Evolutionary conservation across 176 grass and related monocot species (phyloP).

Genomic region (Paspalum notatum): DNA sequence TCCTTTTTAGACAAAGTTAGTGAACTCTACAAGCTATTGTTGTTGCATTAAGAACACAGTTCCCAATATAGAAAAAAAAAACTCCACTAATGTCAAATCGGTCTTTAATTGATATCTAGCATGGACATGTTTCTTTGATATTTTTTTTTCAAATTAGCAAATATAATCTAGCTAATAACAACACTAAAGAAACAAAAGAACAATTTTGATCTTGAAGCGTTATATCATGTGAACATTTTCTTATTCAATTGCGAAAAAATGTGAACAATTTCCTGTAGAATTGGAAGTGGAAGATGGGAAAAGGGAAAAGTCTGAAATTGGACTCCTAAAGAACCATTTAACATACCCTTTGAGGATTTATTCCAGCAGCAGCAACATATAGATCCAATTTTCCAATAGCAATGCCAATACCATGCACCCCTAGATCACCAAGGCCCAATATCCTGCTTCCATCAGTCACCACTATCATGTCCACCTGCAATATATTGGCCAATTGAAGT

Average conservation of each 20-base stretch:
- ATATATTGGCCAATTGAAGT: slow-evolving; percentile 13
- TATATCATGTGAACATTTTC: not conserved
- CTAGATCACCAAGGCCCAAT: slow-evolving; percentile 98
- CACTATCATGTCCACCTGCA: slow-evolving; percentile 97
- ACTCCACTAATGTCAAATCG: slow-evolving; percentile 20
- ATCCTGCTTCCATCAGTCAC: slow-evolving; percentile 99
- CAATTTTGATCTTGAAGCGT: not conserved
- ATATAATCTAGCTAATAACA: slow-evolving; percentile 16
- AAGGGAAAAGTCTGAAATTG: not conserved
- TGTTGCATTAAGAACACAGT: slow-evolving; percentile 22
- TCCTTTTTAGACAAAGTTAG: not conserved
- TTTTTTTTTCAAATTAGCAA: not conserved
- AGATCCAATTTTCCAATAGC: slow-evolving; percentile 93
- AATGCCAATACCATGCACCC: slow-evolving; percentile 98
- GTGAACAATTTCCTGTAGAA: not conserved
- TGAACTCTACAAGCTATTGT: not conserved
- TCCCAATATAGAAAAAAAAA: not conserved
- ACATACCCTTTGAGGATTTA: slow-evolving; percentile 96
- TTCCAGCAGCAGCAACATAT: slow-evolving; percentile 97
- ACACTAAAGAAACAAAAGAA: not conserved
- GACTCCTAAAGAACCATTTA: slow-evolving; percentile 13
- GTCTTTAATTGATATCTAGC: not conserved
- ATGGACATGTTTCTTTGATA: slow-evolving; percentile 2
- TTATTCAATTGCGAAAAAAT: not conserved
- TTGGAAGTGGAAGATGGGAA: slow-evolving; percentile 1